Evolutionary conservation across 805 yeast genomes (phyloP), one percentile per base, ranked within the genome.

Genomic region (Nakazawaea laoshanensis): DNA sequence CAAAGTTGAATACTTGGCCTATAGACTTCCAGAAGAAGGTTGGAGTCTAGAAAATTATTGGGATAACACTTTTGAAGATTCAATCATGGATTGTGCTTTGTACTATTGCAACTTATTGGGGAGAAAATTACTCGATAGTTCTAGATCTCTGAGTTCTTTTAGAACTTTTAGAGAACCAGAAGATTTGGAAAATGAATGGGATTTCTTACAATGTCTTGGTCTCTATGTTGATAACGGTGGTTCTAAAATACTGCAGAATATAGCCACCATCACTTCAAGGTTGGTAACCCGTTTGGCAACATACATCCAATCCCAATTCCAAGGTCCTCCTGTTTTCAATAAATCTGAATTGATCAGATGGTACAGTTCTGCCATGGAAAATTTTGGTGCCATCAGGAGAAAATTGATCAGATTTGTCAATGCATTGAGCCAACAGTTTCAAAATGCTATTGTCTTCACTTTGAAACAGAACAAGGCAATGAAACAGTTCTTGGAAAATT

Each of bases 111-210:
- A 70, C 11, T 59, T 92, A 30, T 57, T 89, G 20, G 79, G 82
- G 45, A 68, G 77, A 45, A 92, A 89, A 52, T 65, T 88, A 31
- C 59, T 86, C 30, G 94, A 86, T 44, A 74, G 87, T 38, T 77
- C 87, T 0, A 70, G 73, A 36, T 65, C 73, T 3, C 62, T 65
- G 4, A 62, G 64, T 25, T 70, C 80, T 10, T 83, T 84, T 58
- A 70, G 87, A 44, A 82, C 94, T 0, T 85, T 84, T 54, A 85
- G 85, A 47, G 96, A 85, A 47, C 88, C 95, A 1, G 98, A 89
- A 44, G 87, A 82, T 48, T 61, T 92, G 30, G 94, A 86, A 47
- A 72, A 67, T 34, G 83, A 83, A 27, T 92, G 95, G 88, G 66
- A 69, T 19, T 77, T 79, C 44, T 61, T 92, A 42, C 82, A 73